phyloP scores from a whole-genome alignment of 139 green algal genomes.

The Diplosphaera chodatii region DNA sequence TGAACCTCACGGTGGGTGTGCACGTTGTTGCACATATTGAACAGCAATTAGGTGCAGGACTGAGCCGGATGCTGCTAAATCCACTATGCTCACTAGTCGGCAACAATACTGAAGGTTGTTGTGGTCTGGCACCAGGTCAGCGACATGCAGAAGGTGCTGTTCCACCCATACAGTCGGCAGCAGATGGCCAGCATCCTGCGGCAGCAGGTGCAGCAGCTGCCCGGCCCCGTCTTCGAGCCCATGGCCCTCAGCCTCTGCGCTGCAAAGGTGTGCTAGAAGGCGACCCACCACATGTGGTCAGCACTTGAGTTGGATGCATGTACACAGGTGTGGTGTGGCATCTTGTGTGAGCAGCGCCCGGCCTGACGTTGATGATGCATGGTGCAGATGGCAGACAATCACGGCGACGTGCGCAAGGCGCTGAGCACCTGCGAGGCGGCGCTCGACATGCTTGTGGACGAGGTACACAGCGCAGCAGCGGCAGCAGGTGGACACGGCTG shows the following conservation, averaged over 20 bases:
- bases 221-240: not conserved
- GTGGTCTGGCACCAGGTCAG: no score
- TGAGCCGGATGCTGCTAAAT: no score
- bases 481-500: no score
- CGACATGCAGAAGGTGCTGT: not conserved
- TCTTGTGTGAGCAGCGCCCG: no score
- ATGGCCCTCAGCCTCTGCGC: not conserved
- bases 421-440: not conserved
- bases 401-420: not conserved
- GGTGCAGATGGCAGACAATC: not conserved
- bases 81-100: no score
- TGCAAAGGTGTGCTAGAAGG: not conserved
- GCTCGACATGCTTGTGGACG: not conserved
- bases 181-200: not conserved
- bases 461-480: not conserved
- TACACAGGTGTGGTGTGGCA: no score
- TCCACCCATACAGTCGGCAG: not conserved
- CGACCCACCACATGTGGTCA: no score
- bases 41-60: no score
- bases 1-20: not conserved
- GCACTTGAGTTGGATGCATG: no score
- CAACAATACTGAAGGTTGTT: no score
- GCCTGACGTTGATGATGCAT: no score
- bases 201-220: not conserved
- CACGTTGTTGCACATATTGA: no score